phyloP scores from a whole-genome alignment of 441 rosid genomes.

The Euphorbia schlechtendalii region DNA sequence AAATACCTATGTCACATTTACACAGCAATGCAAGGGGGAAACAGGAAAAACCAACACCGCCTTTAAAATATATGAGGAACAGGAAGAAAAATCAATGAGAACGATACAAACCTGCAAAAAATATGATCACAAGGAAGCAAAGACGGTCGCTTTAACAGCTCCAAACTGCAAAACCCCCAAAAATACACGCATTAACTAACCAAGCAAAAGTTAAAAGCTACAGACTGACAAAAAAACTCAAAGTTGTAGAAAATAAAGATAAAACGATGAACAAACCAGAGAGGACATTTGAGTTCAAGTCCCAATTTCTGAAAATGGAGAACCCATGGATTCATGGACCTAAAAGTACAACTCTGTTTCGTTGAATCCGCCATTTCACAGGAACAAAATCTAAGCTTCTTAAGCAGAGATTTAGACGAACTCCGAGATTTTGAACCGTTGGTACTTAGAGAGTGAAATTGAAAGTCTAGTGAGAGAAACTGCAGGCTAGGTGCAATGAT shows the following conservation, averaged over 20 bases:
- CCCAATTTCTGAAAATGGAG: constrained; percentile 73
- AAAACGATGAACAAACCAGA: constrained; percentile 42
- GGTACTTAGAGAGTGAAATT: no score
- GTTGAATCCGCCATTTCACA: constrained; percentile 24
- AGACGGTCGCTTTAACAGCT: constrained; percentile 48
- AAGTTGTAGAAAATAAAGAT: neutral
- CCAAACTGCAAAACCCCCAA: constrained; percentile 40
- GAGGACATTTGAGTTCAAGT: constrained; percentile 82
- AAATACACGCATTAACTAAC: neutral
- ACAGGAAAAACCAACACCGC: neutral
- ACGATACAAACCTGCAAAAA: constrained; percentile 53
- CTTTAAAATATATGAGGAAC: neutral
- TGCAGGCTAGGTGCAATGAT: no score
- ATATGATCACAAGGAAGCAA: constrained; percentile 81
- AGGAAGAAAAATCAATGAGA: neutral
- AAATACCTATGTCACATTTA: neutral
- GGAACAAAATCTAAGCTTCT: no score
- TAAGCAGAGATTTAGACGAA: no score
- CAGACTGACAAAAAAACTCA: neutral
- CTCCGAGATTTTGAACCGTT: no score
- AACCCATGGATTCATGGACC: constrained; percentile 57
- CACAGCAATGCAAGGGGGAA: no score
- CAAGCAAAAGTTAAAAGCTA: neutral
- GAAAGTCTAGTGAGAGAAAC: no score
- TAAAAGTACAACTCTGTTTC: constrained; percentile 14